phyloP scores from a whole-genome alignment of 768 basidiomycete genomes.

The Trametes villosa region DNA sequence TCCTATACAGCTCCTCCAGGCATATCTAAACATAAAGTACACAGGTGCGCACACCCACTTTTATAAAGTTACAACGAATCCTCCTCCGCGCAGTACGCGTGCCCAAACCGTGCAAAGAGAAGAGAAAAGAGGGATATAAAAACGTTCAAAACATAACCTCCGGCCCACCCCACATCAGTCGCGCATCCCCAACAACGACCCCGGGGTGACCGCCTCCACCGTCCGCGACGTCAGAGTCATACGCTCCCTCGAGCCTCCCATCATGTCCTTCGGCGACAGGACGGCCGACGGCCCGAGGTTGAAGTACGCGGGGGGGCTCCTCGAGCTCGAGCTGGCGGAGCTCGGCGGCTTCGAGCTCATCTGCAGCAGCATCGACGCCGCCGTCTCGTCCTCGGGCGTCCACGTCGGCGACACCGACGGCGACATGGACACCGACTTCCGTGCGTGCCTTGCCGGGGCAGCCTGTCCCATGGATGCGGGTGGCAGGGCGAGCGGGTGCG shows the following conservation, averaged over 20 bases:
- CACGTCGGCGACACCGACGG: slow-evolving; percentile 34
- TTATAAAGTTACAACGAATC: slow-evolving; percentile 7
- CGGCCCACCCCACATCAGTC: slow-evolving; percentile 2
- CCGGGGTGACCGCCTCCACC: slow-evolving; percentile 30
- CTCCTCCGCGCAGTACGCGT: background rate
- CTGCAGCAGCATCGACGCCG: slow-evolving; percentile 67
- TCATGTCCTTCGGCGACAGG: slow-evolving; percentile 7
- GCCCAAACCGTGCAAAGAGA: background rate
- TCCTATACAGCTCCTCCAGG: background rate
- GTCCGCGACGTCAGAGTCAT: background rate
- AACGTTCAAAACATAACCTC: background rate
- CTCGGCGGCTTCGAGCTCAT: slow-evolving; percentile 54
- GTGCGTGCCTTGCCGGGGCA: slow-evolving; percentile 26
- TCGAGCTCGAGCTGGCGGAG: slow-evolving; percentile 38
- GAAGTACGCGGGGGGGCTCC: slow-evolving; percentile 6
- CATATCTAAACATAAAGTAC: background rate
- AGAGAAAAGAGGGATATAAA: background rate
- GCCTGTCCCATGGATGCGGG: slow-evolving; percentile 40
- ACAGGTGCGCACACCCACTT: background rate
- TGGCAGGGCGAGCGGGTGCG: slow-evolving; percentile 47
- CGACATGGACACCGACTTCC: slow-evolving; percentile 23
- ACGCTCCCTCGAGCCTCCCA: background rate
- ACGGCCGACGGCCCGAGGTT: slow-evolving; percentile 11
- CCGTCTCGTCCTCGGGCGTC: slow-evolving; percentile 71
- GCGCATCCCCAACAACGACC: slow-evolving; percentile 31